Evolutionary conservation across 306 rosid species (phyloP).

Genomic region (Vigna nakashimae): DNA sequence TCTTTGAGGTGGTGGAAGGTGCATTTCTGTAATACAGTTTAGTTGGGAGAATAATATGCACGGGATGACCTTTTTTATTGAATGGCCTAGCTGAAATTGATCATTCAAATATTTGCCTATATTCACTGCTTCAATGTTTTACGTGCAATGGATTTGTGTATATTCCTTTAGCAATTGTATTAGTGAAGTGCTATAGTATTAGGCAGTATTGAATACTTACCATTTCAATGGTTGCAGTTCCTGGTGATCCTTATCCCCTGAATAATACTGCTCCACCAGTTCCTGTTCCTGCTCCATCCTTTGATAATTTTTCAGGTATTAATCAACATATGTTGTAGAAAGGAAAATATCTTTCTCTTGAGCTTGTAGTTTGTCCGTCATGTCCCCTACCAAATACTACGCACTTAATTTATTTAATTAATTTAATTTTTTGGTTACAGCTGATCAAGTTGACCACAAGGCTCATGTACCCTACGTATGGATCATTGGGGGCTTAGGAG

Average conservation of each 20-base stretch:
- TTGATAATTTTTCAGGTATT: slow-evolving; percentile 63
- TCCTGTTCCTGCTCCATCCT: slow-evolving; percentile 65
- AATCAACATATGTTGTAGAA: slow-evolving; percentile 25
- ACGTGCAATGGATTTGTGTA: slow-evolving; percentile 7
- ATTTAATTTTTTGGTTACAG: slow-evolving; percentile 50
- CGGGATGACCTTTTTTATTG: too few relatives aligned
- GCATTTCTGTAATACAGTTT: neutral
- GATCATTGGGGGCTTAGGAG: slow-evolving; percentile 87
- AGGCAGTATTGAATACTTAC: slow-evolving; percentile 5
- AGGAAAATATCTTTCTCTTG: slow-evolving; percentile 4
- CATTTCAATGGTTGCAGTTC: slow-evolving; percentile 63
- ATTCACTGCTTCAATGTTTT: slow-evolving; percentile 5
- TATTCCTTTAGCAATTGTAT: slow-evolving; percentile 3
- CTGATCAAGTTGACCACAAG: slow-evolving; percentile 59
- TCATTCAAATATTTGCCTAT: neutral
- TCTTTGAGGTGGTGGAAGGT: slow-evolving; percentile 13
- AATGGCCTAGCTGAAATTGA: too few relatives aligned
- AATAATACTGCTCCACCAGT: slow-evolving; percentile 60
- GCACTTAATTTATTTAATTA: slow-evolving; percentile 20
- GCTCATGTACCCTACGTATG: slow-evolving; percentile 79
- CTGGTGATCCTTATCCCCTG: slow-evolving; percentile 89
- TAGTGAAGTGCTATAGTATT: slow-evolving; percentile 18
- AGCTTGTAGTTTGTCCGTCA: neutral
- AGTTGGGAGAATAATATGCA: neutral
- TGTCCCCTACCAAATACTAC: slow-evolving; percentile 1